These are phyloP conservation scores for Ziziphus jujuba DNA, from an alignment of 306 rosid species.

Conservation along the genomic window DNA sequence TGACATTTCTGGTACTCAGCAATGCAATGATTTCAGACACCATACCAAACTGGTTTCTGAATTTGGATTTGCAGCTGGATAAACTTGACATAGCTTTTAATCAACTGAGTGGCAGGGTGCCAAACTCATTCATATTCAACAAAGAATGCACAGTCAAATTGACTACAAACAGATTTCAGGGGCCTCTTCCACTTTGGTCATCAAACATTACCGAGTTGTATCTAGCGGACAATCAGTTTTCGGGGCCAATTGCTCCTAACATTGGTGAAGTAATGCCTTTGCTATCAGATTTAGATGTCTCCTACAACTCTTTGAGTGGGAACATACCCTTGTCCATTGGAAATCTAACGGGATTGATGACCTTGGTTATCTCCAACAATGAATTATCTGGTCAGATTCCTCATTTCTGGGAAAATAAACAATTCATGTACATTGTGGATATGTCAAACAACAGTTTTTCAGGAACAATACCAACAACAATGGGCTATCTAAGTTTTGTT, in stretches of 20 bases:
- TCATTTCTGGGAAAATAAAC: no score
- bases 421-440: no score
- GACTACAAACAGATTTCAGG: not conserved
- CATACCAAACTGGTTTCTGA: no score
- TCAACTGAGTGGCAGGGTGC: no score
- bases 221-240: not conserved
- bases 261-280: not conserved
- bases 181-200: constrained; percentile 8
- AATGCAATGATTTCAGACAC: constrained; percentile 9
- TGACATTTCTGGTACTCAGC: not conserved
- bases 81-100: no score
- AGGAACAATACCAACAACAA: no score
- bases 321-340: constrained; percentile 11
- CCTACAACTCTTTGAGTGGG: not conserved
- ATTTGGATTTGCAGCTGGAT: no score
- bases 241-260: constrained; percentile 4
- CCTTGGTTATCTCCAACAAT: not conserved
- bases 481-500: no score
- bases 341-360: not conserved
- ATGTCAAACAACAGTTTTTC: no score
- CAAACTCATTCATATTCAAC: no score
- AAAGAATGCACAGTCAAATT: not conserved
- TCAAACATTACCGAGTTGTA: not conserved
- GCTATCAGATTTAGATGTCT: not conserved
- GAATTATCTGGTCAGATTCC: no score